Evolutionary conservation across 208 protist species (phyloP).

Genomic region (Acanthamoeba culbertsoni): DNA sequence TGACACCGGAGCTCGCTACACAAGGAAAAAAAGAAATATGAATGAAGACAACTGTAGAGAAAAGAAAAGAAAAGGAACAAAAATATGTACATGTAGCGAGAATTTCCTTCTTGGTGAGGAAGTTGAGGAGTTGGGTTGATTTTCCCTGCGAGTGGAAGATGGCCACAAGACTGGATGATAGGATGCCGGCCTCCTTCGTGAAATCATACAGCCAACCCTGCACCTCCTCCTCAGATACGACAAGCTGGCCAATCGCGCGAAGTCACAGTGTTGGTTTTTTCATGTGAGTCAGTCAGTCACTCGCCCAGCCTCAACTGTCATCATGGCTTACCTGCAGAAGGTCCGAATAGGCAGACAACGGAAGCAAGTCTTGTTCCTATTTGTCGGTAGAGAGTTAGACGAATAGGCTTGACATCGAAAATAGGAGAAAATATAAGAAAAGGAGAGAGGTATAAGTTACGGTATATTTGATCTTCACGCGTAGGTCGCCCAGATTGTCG

Average conservation of each 20-base stretch:
- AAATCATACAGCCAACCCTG: not conserved
- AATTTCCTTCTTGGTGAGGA: not conserved
- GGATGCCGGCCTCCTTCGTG: not conserved
- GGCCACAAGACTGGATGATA: not conserved
- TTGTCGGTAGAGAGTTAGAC: too few relatives aligned
- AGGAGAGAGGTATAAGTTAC: too few relatives aligned
- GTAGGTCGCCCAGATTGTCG: not conserved
- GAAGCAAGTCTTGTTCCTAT: not conserved
- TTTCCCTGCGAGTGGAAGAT: not conserved
- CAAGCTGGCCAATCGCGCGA: not conserved
- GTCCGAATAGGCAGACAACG: not conserved
- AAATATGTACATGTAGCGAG: not conserved
- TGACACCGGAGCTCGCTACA: not conserved
- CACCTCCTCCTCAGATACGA: not conserved
- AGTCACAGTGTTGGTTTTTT: not conserved
- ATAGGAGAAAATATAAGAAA: too few relatives aligned
- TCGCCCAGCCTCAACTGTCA: not conserved
- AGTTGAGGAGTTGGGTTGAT: not conserved
- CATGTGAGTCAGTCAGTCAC: not conserved
- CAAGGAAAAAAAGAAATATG: not conserved
- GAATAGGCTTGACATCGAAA: too few relatives aligned
- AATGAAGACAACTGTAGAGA: not conserved
- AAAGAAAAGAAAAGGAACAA: not conserved
- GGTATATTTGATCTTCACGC: conserved; percentile 40
- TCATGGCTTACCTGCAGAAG: not conserved